phyloP scores from a whole-genome alignment of 2,329 filamentous ascomycete species.

The Microdochium paspali region DNA sequence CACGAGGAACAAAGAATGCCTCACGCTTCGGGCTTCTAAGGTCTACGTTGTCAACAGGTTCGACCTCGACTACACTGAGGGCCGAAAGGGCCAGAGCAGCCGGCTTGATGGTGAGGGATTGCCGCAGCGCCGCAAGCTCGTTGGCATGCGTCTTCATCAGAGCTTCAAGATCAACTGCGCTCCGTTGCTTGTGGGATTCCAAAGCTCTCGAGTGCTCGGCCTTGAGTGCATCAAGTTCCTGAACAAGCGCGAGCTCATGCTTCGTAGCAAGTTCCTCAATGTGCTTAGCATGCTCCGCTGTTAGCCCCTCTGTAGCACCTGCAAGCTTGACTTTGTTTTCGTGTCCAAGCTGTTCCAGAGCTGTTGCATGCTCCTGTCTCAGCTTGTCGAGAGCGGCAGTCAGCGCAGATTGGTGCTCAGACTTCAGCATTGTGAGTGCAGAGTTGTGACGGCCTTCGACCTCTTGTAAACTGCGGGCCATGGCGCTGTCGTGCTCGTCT shows the following conservation, averaged over 20 bases:
- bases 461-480: slow-evolving; percentile 8
- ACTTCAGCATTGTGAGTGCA: slow-evolving; percentile 10
- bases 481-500: neutral
- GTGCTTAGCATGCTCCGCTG: slow-evolving; percentile 2
- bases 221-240: slow-evolving; percentile 1
- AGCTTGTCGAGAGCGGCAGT: slow-evolving; percentile 8
- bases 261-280: slow-evolving; percentile 6
- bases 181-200: slow-evolving; percentile 9
- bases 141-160: slow-evolving; percentile 3
- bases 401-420: slow-evolving; percentile 8
- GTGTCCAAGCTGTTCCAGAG: slow-evolving; percentile 10
- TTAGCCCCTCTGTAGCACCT: slow-evolving; percentile 4
- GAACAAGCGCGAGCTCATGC: slow-evolving; percentile 8
- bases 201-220: slow-evolving; percentile 2
- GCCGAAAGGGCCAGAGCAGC: slow-evolving; percentile 30
- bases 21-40: slow-evolving; percentile 43
- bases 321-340: slow-evolving; percentile 4
- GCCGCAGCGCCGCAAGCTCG: slow-evolving; percentile 18
- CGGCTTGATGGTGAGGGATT: slow-evolving; percentile 12
- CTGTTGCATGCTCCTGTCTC: slow-evolving; percentile 7
- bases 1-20: slow-evolving; percentile 46
- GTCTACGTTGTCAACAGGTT: slow-evolving; percentile 24
- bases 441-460: slow-evolving; percentile 4
- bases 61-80: slow-evolving; percentile 34
- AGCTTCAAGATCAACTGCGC: neutral